Evolutionary conservation across 2,329 filamentous ascomycete species (phyloP), one percentile per base, ranked within the genome.

Genomic region (Graphiopsis chlorocephala): DNA sequence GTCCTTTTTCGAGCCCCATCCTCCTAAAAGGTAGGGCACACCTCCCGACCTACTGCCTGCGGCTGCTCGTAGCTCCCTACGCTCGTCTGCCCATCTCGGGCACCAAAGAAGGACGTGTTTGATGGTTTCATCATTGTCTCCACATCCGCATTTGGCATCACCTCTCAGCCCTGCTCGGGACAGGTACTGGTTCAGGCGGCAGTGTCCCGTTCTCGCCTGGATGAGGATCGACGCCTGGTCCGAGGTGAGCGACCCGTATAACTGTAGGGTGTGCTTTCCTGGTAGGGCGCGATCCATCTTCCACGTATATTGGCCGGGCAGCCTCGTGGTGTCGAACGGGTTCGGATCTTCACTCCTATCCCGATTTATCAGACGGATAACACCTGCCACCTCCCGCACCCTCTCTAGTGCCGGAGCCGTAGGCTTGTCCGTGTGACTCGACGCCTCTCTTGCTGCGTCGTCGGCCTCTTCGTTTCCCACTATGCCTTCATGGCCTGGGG

Each of bases 181-280:
- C 3, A 61, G 0, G 45, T 53, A 55, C 12, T 42, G 17, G 31
- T 55, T 53, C 7, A 63, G 31, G 2, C 38, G 47, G 48, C 25
- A 53, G 29, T 63, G 60, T 23, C 60, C 60, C 28, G 48, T 53
- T 29, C 60, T 33, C 1, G 60, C 60, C 23, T 63, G 48, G 15
- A 55, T 47, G 15, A 63, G 60, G 17, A 55, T 63, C 26, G 29
- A 31, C 29, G 26, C 33, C 23, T 42, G 15, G 20, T 59, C 57
- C 17, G 67, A 81, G 71, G 85, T 73, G 85, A 84, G 74, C 83
- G 81, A 67, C 96, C 92, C 77, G 96, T 92, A 92, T 92, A 97
- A 72, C n/a, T n/a, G n/a, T n/a, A n/a, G n/a, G n/a, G n/a, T n/a
- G n/a, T n/a, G n/a, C n/a, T n/a, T n/a, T n/a, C 60, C 60, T 31